Evolutionary conservation across 805 yeast genomes (phyloP), one percentile per base, ranked within the genome.

Genomic region (Saccharomycopsis babjevae): DNA sequence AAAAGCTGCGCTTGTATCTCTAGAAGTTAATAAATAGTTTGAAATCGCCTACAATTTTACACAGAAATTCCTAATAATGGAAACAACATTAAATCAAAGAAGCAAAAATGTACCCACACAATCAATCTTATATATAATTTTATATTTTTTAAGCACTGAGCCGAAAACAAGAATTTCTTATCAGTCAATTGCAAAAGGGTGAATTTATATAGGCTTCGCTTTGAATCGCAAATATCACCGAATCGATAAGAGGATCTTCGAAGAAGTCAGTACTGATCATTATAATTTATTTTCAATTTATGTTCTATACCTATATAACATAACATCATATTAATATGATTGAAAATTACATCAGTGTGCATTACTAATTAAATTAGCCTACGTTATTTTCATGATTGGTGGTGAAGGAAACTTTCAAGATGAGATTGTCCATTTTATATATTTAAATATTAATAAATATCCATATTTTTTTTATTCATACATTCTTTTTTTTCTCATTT

Each of bases 171-270:
- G 2, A 22, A 25, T 46, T 46, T 46, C 52, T 18, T 25, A 10
- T 46, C 52, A 25, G 52, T 2, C 28, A 46, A 46, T 46, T 46
- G 52, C 52, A 46, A 11, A n/a, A 46, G 54, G 50, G 59, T 34
- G 28, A 58, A 60, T 66, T 63, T 57, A 57, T 76, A 77, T 77
- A 67, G 80, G 77, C 79, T 70, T 73, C 79, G 76, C 77, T 77
- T 77, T 77, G 80, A 77, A 77, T 77, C 79, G 67, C 52, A 68
- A 67, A 73, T 66, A 73, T 78, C 76, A 77, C 73, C 59, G 68
- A 64, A 66, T 65, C 68, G 74, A 73, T 70, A 69, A 71, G 70
- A 65, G 72, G 75, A 77, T 76, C 80, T 77, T 77, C 80, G 80
- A 77, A 76, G 78, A 74, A 73, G 79, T 70, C 79, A 69, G 52